Evolutionary conservation across 345 rosid genomes (phyloP), one percentile per base, ranked within the genome.

Genomic region (Hibiscus tridactylites): DNA sequence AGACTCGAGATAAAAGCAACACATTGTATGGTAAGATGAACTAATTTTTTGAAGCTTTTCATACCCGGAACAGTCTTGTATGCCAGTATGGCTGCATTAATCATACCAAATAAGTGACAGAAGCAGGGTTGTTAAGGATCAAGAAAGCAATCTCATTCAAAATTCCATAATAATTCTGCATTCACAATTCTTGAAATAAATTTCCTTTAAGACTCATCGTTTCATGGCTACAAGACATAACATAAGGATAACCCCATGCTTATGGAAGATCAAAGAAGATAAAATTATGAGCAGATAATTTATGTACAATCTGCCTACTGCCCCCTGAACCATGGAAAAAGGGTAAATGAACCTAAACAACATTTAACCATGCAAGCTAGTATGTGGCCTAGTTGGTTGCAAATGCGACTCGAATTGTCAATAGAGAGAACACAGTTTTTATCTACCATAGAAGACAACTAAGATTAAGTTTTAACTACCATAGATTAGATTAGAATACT

Each of bases 51-150:
- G 73, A 85, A 81, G 87, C 76, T 83, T 84, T 88, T 90, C 31
- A 92, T 89, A 57, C 98, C 97, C 0, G 89, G 76, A 73, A 87
- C 85, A 2, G 89, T 90, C 91, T 89, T 95, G 88, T 92, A 92
- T 44, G 88, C 94, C 52, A 95, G 82, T 90, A 92, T 88, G 28
- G 92, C 97, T 92, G 88, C 80, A 74, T 60, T 53, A 61, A 62
- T 42, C 31, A 65, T 17, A 53, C 46, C 58, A 6, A 26, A 33
- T 26, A 63, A 70, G 46, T 33, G 1, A 24, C 28, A 44, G 42
- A 42, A 60, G 42, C 33, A 57, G 11, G 17, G 57, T 5, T 4
- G 24, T 13, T 39, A 59, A 37, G 46, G 21, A 15, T 33, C 11
- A 10, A 16, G 7, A n/a, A 15, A n/a, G 2, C 16, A 37, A 33